Base-by-base conservation (phyloP, 306 rosid species). In the Luffa acutangula region DNA sequence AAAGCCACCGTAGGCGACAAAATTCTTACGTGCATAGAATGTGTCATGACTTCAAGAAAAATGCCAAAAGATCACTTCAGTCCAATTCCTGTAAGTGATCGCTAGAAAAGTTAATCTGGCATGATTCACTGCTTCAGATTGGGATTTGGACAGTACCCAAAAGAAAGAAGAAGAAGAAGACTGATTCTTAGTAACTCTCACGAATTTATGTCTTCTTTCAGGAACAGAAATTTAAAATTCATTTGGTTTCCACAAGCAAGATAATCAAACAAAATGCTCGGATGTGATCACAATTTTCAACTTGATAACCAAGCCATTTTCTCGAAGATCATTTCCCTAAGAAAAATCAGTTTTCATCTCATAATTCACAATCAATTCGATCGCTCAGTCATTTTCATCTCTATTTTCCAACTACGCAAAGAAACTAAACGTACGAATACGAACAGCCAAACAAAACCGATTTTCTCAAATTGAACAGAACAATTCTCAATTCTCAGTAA, bases 261-360 rank as follows among this genome's bases (percentile, higher is more conserved):
- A 71, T 5, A 46, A 46, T 41, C 56, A 71, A 13, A 71, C 13
- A 46, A 45, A 21, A 72, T 49, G 75, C 33, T 63, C 20, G 43
- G 43, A n/a, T 56, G 51, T 17, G 78, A 74, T 74, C 78, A 49
- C 78, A 49, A 51, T 51, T 51, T 31, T 74, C 77, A 74, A 49
- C 62, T 74, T 8, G 6, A 73, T 31, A 46, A 20, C 8, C 18
- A 41, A 71, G 9, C 13, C 33, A 42, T 43, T 67, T 3, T 18
- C 42, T 41, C 52, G 42, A 41, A 12, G 4, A n/a, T 9, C 15
- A 42, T 10, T 43, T n/a, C 75, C 33, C 54, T n/a, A 43, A 43
- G 13, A 48, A 69, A 45, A 69, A 3, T 20, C n/a, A 21, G 77
- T 49, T 67, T 25, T 9, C 41, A 48, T 72, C 6, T 46, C 56